Conservation (phyloP, 768 basidiomycete species). For the Hypholoma sublateritium region DNA sequence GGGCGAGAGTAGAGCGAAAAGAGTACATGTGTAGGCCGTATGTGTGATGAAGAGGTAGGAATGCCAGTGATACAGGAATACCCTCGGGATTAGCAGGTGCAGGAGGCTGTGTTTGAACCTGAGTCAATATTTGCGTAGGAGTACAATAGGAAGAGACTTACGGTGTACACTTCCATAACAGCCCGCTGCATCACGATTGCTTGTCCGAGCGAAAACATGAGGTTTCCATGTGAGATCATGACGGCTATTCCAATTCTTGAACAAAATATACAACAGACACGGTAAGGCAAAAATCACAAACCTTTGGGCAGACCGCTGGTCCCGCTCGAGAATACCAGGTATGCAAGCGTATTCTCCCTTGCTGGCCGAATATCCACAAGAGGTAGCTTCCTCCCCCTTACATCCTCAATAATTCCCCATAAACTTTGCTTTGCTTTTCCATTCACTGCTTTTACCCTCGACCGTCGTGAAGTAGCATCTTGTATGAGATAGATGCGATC, state of each 20-base stretch:
- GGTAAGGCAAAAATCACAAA: slow-evolving; percentile 16
- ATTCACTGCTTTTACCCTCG: slow-evolving; percentile 26
- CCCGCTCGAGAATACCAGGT: slow-evolving; percentile 76
- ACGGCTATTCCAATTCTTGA: slow-evolving; percentile 46
- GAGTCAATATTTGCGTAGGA: neutral
- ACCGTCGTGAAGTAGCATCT: slow-evolving; percentile 25
- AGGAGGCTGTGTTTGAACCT: slow-evolving; percentile 31
- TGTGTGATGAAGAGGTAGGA: slow-evolving; percentile 68
- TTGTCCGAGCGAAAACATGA: slow-evolving; percentile 47
- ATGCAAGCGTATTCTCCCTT: slow-evolving; percentile 55
- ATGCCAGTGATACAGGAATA: slow-evolving; percentile 49
- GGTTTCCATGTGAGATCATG: slow-evolving; percentile 73
- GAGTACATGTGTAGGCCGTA: slow-evolving; percentile 58
- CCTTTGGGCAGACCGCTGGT: slow-evolving; percentile 80
- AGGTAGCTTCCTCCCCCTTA: slow-evolving; percentile 35
- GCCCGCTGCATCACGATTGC: slow-evolving; percentile 27
- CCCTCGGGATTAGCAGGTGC: slow-evolving; percentile 40
- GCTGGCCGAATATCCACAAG: slow-evolving; percentile 44
- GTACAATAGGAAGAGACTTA: slow-evolving; percentile 22
- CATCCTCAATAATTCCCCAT: slow-evolving; percentile 40
- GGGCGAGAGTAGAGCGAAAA: slow-evolving; percentile 47
- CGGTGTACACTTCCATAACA: slow-evolving; percentile 33
- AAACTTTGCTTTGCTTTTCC: slow-evolving; percentile 37
- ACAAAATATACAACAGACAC: neutral
- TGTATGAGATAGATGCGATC: slow-evolving; percentile 51